These are phyloP conservation scores for Coemansia asiatica DNA, from an alignment of 192 early-diverging fungal genomes.

Conservation along the genomic window DNA sequence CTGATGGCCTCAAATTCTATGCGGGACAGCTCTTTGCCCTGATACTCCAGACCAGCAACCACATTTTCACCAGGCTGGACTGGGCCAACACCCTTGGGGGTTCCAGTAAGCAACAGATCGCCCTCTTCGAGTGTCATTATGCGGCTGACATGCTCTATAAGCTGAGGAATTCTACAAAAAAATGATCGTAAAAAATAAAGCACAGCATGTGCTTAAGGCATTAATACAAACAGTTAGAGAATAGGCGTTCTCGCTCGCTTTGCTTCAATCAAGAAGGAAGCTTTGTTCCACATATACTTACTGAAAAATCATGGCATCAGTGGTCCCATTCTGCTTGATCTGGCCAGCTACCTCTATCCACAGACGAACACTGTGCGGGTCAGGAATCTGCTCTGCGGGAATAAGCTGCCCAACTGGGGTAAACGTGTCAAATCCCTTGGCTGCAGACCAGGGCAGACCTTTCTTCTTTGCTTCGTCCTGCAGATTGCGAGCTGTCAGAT, in stretches of 20 bases:
- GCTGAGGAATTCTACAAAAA: constrained; percentile 63
- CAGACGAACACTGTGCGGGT: constrained; percentile 73
- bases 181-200: neutral
- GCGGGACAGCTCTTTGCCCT: constrained; percentile 43
- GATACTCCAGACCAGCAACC: constrained; percentile 64
- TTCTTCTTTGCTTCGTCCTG: constrained; percentile 82
- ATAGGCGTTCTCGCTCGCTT: too few relatives aligned
- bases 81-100: constrained; percentile 85
- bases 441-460: constrained; percentile 85
- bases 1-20: constrained; percentile 42
- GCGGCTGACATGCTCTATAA: constrained; percentile 77
- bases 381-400: constrained; percentile 62
- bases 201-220: too few relatives aligned
- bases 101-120: constrained; percentile 90
- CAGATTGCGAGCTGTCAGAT: constrained; percentile 89
- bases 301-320: constrained; percentile 90
- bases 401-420: constrained; percentile 89
- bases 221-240: too few relatives aligned
- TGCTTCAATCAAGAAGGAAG: neutral
- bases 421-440: constrained; percentile 96
- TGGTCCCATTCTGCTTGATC: constrained; percentile 80
- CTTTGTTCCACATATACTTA: constrained; percentile 24
- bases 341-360: constrained; percentile 77
- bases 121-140: constrained; percentile 90
- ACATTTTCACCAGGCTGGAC: constrained; percentile 78